phyloP scores from a whole-genome alignment of 129 eudicot genomes.

The Lactuca sativa region DNA sequence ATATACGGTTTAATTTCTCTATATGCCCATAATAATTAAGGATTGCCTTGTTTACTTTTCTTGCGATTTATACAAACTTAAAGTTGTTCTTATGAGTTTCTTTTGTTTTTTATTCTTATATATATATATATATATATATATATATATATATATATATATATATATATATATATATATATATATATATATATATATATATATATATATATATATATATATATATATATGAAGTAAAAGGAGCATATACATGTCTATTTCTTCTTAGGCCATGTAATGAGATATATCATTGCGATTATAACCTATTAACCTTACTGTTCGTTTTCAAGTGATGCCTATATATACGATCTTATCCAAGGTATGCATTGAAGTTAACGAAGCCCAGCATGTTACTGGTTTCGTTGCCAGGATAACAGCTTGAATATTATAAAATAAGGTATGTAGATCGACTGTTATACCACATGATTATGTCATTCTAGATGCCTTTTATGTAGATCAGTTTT shows the following conservation, averaged over 20 bases:
- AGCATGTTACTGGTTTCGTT: conserved; percentile 20
- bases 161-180: neutral
- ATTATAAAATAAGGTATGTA: conserved; percentile 16
- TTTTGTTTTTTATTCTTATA: neutral
- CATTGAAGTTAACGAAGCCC: conserved; percentile 12
- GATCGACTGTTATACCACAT: conserved; percentile 27
- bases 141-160: neutral
- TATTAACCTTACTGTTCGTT: neutral
- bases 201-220: neutral
- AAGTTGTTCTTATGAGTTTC: neutral
- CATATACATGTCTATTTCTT: neutral
- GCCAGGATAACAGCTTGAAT: conserved; percentile 1
- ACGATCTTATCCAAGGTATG: neutral
- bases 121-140: neutral
- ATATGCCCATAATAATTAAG: neutral
- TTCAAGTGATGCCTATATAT: neutral
- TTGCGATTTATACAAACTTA: neutral
- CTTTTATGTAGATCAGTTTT: conserved; percentile 15
- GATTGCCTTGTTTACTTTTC: neutral
- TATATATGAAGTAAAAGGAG: neutral
- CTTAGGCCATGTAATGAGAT: neutral
- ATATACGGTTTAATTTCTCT: neutral
- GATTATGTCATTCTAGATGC: conserved; percentile 31
- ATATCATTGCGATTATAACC: neutral
- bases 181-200: neutral